Conservation (phyloP, 495 filamentous ascomycete genomes). For the Aspergillus olivimuriae region DNA sequence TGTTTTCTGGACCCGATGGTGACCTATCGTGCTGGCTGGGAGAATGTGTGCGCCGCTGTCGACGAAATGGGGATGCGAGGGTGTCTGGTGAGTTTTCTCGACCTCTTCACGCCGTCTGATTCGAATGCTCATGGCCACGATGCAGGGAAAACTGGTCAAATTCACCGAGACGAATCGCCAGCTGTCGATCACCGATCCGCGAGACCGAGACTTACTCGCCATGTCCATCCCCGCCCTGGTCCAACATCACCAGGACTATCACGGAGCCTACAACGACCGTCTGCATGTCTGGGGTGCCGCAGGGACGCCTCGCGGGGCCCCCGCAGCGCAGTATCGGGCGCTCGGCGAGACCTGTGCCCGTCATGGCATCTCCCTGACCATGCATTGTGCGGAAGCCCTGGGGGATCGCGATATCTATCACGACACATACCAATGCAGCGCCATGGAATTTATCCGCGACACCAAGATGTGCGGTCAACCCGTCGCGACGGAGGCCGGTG, state of each 20-base stretch:
- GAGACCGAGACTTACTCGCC: constrained; percentile 22
- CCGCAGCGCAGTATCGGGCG: constrained; percentile 14
- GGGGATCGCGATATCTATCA: constrained; percentile 33
- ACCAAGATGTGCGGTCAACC: constrained; percentile 11
- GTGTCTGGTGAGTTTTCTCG: constrained; percentile 32
- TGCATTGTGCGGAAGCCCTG: constrained; percentile 36
- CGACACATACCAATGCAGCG: neutral
- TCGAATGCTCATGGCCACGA: neutral
- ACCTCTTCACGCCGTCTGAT: neutral
- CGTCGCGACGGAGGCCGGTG: constrained; percentile 37
- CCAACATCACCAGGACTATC: constrained; percentile 16
- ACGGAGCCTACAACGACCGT: constrained; percentile 25
- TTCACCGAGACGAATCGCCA: constrained; percentile 25
- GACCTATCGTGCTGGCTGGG: constrained; percentile 33
- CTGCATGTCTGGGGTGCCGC: constrained; percentile 41
- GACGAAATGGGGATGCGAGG: constrained; percentile 37
- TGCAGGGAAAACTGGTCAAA: constrained; percentile 32
- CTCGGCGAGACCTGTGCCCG: constrained; percentile 29
- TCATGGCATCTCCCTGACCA: constrained; percentile 34
- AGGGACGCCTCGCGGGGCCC: constrained; percentile 33
- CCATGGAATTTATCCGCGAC: neutral
- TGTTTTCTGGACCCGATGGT: constrained; percentile 43
- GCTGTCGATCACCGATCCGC: constrained; percentile 25
- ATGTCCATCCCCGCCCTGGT: constrained; percentile 24
- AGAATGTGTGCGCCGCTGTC: constrained; percentile 29